Evolutionary conservation across 345 rosid species (phyloP).

Genomic region (Garcia nutans): DNA sequence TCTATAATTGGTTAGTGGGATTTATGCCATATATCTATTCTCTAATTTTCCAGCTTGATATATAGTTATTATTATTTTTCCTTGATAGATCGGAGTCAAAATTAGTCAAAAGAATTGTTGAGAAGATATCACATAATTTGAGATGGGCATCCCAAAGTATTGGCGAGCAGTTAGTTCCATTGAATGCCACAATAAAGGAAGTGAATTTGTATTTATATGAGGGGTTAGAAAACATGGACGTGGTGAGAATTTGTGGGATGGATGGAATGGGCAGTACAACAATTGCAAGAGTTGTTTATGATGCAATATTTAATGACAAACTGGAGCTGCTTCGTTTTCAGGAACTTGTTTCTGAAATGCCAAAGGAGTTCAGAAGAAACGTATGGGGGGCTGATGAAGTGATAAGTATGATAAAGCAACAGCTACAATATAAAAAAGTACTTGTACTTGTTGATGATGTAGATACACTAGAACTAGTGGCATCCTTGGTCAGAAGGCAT

Average conservation of each 20-base stretch:
- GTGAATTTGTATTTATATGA: background rate
- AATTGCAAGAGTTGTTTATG: slow-evolving; percentile 4
- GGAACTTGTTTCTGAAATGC: slow-evolving; percentile 8
- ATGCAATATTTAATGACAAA: background rate
- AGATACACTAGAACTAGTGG: background rate
- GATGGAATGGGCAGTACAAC: slow-evolving; percentile 1
- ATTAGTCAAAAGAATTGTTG: background rate
- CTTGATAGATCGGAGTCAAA: background rate
- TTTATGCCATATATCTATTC: background rate
- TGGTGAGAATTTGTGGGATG: slow-evolving; percentile 6
- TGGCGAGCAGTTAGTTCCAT: background rate
- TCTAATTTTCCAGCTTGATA: background rate
- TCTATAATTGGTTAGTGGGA: no score
- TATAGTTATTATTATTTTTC: background rate
- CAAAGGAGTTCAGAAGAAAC: background rate
- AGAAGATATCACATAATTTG: background rate
- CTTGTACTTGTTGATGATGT: slow-evolving; percentile 4
- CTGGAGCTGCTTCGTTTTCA: background rate
- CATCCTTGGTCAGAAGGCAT: background rate
- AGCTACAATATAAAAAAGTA: slow-evolving; percentile 4
- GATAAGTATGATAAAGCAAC: background rate
- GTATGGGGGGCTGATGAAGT: background rate
- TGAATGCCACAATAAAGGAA: background rate
- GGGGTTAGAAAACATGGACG: background rate
- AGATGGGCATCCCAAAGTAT: background rate